phyloP scores from a whole-genome alignment of 208 protist species.

The Wallacemonas rigidus region DNA sequence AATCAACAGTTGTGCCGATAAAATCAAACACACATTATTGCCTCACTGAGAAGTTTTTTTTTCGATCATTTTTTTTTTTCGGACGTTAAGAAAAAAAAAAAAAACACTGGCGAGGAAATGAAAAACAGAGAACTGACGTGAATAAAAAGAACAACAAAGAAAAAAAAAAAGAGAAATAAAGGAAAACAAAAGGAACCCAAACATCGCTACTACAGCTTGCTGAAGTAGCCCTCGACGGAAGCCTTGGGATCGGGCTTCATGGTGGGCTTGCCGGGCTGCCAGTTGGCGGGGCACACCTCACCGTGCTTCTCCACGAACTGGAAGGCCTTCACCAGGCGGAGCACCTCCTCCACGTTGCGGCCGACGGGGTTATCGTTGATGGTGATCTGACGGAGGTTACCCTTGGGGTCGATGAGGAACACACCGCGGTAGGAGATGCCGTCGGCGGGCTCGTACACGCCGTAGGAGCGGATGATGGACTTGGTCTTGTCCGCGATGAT shows the following conservation, averaged over 20 bases:
- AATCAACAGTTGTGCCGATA: neutral
- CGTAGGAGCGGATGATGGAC: constrained; percentile 91
- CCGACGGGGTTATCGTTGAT: constrained; percentile 97
- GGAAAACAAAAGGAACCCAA: neutral
- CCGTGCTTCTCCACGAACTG: constrained; percentile 95
- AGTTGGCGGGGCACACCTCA: constrained; percentile 96
- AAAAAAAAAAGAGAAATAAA: constrained; percentile 16
- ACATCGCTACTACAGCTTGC: constrained; percentile 29
- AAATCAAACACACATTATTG: too few species aligned
- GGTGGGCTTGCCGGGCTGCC: constrained; percentile 86
- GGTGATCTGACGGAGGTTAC: constrained; percentile 92
- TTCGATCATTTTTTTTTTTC: neutral
- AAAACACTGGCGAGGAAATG: constrained; percentile 19
- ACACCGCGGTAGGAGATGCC: constrained; percentile 91
- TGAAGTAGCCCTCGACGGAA: constrained; percentile 91
- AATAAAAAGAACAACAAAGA: constrained; percentile 17
- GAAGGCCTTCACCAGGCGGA: constrained; percentile 96
- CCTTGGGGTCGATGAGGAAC: constrained; percentile 96
- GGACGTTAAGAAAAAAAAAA: constrained; percentile 15
- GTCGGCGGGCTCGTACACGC: constrained; percentile 91
- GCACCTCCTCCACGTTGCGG: constrained; percentile 93
- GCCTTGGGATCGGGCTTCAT: constrained; percentile 94
- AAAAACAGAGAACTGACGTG: constrained; percentile 1
- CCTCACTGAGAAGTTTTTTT: too few species aligned
- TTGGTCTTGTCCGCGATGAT: constrained; percentile 96